These are phyloP conservation scores for Mallotus nudiflorus DNA, from an alignment of 345 rosid species.

Conservation along the genomic window DNA sequence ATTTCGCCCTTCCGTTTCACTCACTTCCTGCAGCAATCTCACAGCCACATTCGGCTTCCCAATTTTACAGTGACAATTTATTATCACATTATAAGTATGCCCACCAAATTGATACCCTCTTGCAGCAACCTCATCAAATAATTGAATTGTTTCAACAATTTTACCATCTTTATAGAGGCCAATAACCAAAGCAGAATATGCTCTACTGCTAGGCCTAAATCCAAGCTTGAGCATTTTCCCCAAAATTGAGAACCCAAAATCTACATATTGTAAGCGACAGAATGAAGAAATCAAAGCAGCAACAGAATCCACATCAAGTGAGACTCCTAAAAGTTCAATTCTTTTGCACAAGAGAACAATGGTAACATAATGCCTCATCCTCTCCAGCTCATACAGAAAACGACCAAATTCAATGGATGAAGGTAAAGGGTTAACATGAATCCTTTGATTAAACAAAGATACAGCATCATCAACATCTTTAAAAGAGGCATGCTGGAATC, in stretches of 20 bases:
- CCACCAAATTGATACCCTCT: background rate
- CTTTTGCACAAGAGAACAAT: background rate
- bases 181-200: too few species aligned
- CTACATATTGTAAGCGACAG: background rate
- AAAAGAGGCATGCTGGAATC: too few species aligned
- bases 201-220: background rate
- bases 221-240: background rate
- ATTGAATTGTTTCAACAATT: too few species aligned
- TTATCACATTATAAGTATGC: background rate
- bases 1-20: background rate
- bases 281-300: background rate
- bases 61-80: slow-evolving; percentile 3
- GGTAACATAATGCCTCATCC: background rate
- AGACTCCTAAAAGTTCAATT: background rate
- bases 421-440: background rate
- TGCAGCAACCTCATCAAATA: background rate
- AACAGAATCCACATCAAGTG: background rate
- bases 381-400: background rate
- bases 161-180: too few species aligned
- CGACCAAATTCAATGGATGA: background rate
- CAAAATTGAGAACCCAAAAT: background rate
- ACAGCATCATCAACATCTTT: too few species aligned
- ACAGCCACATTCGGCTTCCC: background rate
- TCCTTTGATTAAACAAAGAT: background rate
- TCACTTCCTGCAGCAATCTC: background rate